Base-by-base conservation (phyloP, 768 basidiomycete species). In the Pulveroboletus frians region DNA sequence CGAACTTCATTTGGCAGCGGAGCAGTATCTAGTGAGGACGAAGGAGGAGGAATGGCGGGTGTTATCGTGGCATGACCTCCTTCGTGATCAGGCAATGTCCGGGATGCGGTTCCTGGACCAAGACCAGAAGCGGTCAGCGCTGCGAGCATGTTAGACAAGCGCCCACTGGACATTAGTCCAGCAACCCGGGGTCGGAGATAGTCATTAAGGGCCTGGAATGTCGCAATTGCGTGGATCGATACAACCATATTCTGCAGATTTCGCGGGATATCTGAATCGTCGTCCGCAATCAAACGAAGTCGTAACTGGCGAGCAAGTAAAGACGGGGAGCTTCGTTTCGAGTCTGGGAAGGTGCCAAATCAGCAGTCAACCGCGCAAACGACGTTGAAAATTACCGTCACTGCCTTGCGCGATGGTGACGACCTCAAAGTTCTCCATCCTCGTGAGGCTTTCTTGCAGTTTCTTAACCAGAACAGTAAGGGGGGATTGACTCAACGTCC, bases 171-270 rank as follows among this genome's bases (percentile, higher is more conserved):
- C 43, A 85, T 65, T 20, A 88, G 64, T 0, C 90, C 89, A 6
- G 91, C 75, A 29, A 96, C 85, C 4, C 92, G 80, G 21, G 95
- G 95, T 1, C 92, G 85, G 11, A 98, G 79, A 65, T 97, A 99
- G 66, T 96, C 94, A 61, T 96, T 91, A 27, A 98, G 77, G 1
- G 95, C 93, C 65, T 96, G 92, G 78, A 98, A 92, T 1, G 93
- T 97, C 1, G 96, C 95, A 53, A 98, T 96, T 6, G 94, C 95
- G 63, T 98, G 95, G 52, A 98, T 98, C 7, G 94, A 97, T 18
- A 98, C 90, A 34, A 92, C 90, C 61, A 98, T 89, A 57, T 91
- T 93, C 60, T 87, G 87, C 30, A 90, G 72, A 62, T 79, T 85
- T 47, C 85, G 83, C 15, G 96, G 95, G 18, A 95, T 79, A 56